Base-by-base conservation (phyloP, 2,329 filamentous ascomycete species). In the Colletotrichum endophyticum region DNA sequence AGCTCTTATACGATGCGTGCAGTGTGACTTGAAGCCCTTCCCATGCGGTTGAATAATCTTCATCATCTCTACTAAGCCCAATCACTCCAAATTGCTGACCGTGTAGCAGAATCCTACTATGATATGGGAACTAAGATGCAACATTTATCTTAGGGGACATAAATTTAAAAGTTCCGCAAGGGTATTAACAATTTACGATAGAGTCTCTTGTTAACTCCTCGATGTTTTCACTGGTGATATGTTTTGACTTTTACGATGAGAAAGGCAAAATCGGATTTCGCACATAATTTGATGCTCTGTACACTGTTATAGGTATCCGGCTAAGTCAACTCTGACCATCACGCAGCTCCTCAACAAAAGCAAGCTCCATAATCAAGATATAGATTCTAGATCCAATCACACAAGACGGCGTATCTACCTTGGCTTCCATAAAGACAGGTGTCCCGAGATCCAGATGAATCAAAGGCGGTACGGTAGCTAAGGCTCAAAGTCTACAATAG, bases 401-500 rank as follows among this genome's bases (percentile, higher is more conserved):
- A 6, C 49, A 75, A 30, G 28, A 53, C 3, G 81, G 81, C 66
- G 81, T 78, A 2, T 80, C 81, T 2, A 69, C 64, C 66, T 76
- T 84, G 56, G 80, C 81, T 27, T 63, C 75, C 6, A 70, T 78
- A 53, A 82, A 84, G 77, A 78, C 78, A 44, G 80, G 81, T 53
- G 67, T 81, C 68, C 83, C 82, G n/a, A 81, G 81, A 15, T 77
- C 78, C 63, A 82, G 81, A 1, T 80, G 81, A 32, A 80, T 84
- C 71, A 83, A 83, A 62, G 83, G 82, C 62, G 83, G 84, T 2
- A 73, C 80, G 3, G 83, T 83, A 2, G 82, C 83, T 6, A 82
- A 79, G 6, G 83, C 83, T 1, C 83, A 85, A 76, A 82, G 82
- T 75, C 72, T 82, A 84, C 72, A 82, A 82, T 77, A 81, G 79